A percentile compares a stretch with the other conserved stretches of the same genome.
Evolutionary conservation across 306 rosid genomes (phyloP).

Genomic region (Mimosa bimucronata): DNA sequence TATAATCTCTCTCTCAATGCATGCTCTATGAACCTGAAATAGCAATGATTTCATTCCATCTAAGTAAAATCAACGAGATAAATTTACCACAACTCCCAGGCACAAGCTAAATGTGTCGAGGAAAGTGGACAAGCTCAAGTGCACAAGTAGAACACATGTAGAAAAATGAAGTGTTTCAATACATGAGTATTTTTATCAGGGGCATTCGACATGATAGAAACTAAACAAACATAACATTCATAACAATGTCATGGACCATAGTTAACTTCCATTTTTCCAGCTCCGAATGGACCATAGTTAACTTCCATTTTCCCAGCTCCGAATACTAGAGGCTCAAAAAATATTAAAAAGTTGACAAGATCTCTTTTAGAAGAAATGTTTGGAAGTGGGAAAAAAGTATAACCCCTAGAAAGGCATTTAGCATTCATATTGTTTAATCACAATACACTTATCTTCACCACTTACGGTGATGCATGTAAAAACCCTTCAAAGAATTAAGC

Average conservation of each 20-base stretch:
- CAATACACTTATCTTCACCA: conserved; percentile 15
- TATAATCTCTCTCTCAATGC: conserved; percentile 89
- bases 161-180: background rate
- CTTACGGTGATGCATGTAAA: background rate
- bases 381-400: background rate
- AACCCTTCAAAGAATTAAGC: conserved; percentile 27
- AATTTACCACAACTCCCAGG: background rate
- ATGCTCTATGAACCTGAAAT: conserved; percentile 92
- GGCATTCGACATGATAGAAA: no score
- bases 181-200: background rate
- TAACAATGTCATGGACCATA: background rate
- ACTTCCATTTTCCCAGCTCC: background rate
- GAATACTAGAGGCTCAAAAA: background rate
- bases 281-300: background rate
- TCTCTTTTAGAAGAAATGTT: background rate
- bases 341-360: background rate
- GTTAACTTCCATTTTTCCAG: background rate
- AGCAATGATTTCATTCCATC: conserved; percentile 24
- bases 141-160: background rate
- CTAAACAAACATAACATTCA: background rate
- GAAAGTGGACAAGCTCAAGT: background rate
- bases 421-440: background rate
- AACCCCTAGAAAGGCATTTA: conserved; percentile 15
- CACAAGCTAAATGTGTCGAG: background rate
- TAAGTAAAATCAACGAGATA: conserved; percentile 1